These are phyloP conservation scores for Quercus parvula DNA, from an alignment of 306 rosid species.

Conservation along the genomic window DNA sequence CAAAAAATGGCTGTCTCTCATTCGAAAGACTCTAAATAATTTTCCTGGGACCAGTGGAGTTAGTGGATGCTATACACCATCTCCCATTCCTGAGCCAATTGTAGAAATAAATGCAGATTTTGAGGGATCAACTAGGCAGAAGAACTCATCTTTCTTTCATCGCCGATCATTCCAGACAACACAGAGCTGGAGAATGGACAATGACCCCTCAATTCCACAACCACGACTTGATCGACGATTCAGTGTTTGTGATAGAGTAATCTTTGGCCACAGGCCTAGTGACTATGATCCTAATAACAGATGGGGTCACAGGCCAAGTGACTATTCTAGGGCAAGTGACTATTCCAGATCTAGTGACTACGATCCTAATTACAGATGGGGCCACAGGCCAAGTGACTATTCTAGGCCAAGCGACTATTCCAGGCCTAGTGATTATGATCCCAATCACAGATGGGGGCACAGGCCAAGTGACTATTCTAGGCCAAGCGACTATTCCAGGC, in stretches of 20 bases:
- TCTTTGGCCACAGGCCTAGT: slow-evolving; percentile 79
- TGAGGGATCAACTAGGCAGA: slow-evolving; percentile 92
- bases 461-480: slow-evolving; percentile 80
- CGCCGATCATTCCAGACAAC: slow-evolving; percentile 94
- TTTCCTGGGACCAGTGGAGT: slow-evolving; percentile 90
- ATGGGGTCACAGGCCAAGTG: slow-evolving; percentile 90
- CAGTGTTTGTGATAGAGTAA: slow-evolving; percentile 94
- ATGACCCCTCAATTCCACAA: slow-evolving; percentile 69
- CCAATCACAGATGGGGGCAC: slow-evolving; percentile 73
- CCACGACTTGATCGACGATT: slow-evolving; percentile 87
- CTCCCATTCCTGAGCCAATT: slow-evolving; percentile 90
- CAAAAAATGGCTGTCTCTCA: slow-evolving; percentile 94
- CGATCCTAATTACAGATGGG: slow-evolving; percentile 65
- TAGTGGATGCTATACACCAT: slow-evolving; percentile 79
- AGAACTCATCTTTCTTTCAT: slow-evolving; percentile 89
- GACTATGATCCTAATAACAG: slow-evolving; percentile 71
- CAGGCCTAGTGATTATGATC: slow-evolving; percentile 32
- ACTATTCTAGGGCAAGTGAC: slow-evolving; percentile 78
- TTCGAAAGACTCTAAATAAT: slow-evolving; percentile 81
- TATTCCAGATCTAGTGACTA: slow-evolving; percentile 38
- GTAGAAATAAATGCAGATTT: slow-evolving; percentile 90
- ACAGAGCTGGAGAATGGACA: slow-evolving; percentile 79
- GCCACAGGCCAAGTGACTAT: slow-evolving; percentile 66
- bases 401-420: slow-evolving; percentile 71
- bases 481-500: slow-evolving; percentile 59